phyloP scores from a whole-genome alignment of 129 eudicot species.

The Solidago caesia region DNA sequence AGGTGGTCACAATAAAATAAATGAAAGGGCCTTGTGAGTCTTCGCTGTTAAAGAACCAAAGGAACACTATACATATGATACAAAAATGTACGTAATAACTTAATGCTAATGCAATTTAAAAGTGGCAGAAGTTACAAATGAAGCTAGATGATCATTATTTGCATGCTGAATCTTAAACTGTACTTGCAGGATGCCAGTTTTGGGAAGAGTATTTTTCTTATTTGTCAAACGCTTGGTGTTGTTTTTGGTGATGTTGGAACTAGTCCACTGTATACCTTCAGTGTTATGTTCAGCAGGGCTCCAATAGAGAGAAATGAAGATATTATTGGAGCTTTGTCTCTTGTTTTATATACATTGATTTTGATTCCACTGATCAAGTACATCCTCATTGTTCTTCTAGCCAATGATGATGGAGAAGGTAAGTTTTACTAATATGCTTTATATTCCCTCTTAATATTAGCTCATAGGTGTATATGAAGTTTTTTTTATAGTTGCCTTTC shows the following conservation, averaged over 20 bases:
- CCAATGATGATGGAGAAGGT: conserved; percentile 98
- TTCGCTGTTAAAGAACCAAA: too few species aligned
- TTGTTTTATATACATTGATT: conserved; percentile 80
- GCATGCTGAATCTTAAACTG: conserved; percentile 25
- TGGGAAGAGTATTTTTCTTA: conserved; percentile 58
- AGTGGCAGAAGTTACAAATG: conserved; percentile 8
- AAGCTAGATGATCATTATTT: conserved; percentile 12
- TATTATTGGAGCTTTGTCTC: conserved; percentile 88
- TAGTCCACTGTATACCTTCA: conserved; percentile 87
- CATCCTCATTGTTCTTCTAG: conserved; percentile 84
- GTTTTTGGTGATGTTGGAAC: conserved; percentile 99
- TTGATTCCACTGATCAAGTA: conserved; percentile 80
- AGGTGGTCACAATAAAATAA: too few species aligned
- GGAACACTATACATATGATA: too few species aligned
- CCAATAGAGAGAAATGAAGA: conserved; percentile 76
- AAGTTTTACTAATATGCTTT: conserved; percentile 17
- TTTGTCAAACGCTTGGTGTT: conserved; percentile 87
- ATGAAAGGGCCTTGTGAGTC: too few species aligned
- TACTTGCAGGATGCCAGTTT: conserved; percentile 64
- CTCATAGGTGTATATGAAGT: background rate
- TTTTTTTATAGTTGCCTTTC: background rate
- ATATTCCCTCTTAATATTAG: background rate
- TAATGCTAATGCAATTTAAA: too few species aligned
- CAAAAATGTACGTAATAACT: too few species aligned
- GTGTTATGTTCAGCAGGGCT: conserved; percentile 95